Base-by-base conservation (phyloP, 257 asterid species). In the Solanum ossicruentum region DNA sequence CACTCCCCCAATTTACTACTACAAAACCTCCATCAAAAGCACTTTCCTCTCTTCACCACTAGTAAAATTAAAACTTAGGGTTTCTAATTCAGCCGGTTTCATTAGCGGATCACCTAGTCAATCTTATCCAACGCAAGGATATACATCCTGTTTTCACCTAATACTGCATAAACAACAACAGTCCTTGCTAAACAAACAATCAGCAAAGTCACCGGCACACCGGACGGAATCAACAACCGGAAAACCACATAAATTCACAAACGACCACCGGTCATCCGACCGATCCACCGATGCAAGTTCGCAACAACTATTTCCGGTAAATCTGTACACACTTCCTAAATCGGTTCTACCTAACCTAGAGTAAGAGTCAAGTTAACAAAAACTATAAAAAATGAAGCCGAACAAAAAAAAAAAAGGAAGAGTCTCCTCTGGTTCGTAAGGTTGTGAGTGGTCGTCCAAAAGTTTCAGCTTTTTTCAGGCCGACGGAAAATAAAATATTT, bases 231-330 rank as follows among this genome's bases (percentile, higher is more conserved):
- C 12, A 51, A 49, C 28, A 10, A 67, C 73, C 63, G 67, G 57
- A 23, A 45, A 23, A 65, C 8, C 6, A 70, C 28, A 54, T 41
- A 47, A 28, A 66, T 78, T 47, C 51, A 47, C 23, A 32, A 83
- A 51, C 1, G 65, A 16, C 4, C 84, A 39, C 80, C 21, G 20
- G 26, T 54, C 32, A 12, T 21, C 77, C 52, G 71, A 58, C 56
- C 83, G 86, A 84, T 86, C 86, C 80, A 66, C 84, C 58, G 72
- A 82, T 65, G 47, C 83, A 86, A 69, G 82, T 85, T 88, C 88
- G 83, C 87, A 81, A 56, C 7, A 45, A 36, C 88, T 81, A 26
- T 43, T 21, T 73, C 58, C 12, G 85, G 65, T 80, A 54, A 45
- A 78, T n/a, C 82, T 70, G 20, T 39, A 65, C n/a, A 11, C 21